phyloP scores from a whole-genome alignment of 2,329 filamentous ascomycete species.

The Penicillium sp. region DNA sequence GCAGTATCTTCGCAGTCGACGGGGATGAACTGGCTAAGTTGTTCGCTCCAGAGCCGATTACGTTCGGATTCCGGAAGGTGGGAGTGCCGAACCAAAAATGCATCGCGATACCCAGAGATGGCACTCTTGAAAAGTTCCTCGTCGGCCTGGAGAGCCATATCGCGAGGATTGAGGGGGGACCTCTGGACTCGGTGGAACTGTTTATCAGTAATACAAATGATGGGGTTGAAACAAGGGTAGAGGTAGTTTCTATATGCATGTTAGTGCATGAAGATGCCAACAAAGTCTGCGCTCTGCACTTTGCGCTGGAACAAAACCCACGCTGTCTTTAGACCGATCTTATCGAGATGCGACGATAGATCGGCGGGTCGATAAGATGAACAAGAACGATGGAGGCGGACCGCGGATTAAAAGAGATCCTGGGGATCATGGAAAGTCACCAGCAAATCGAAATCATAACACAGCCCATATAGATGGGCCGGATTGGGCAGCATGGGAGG shows the following conservation, averaged over 20 bases:
- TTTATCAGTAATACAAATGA: slow-evolving; percentile 36
- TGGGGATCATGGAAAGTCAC: neutral
- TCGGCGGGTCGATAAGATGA: slow-evolving; percentile 10
- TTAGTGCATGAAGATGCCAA: neutral
- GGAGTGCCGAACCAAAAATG: slow-evolving; percentile 46
- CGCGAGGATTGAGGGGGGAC: slow-evolving; percentile 16
- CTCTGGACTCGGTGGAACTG: slow-evolving; percentile 23
- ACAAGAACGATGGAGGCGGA: slow-evolving; percentile 6
- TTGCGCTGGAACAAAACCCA: neutral
- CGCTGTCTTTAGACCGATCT: slow-evolving; percentile 1
- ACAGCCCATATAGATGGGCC: slow-evolving; percentile 5
- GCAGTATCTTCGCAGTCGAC: slow-evolving; percentile 27
- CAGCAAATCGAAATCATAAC: neutral
- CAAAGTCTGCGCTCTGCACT: neutral
- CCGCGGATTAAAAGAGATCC: neutral
- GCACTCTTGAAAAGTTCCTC: slow-evolving; percentile 46
- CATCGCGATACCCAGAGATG: slow-evolving; percentile 47
- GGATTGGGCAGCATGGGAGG: slow-evolving; percentile 22
- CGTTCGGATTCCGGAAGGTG: slow-evolving; percentile 47
- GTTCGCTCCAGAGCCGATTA: slow-evolving; percentile 46
- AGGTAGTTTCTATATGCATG: slow-evolving; percentile 6
- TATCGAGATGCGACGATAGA: slow-evolving; percentile 5
- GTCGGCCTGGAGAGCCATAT: slow-evolving; percentile 42
- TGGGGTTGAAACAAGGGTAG: slow-evolving; percentile 7
- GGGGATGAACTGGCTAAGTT: slow-evolving; percentile 44